Base-by-base conservation (phyloP, 2,329 filamentous ascomycete species). In the Alternaria conjuncta region DNA sequence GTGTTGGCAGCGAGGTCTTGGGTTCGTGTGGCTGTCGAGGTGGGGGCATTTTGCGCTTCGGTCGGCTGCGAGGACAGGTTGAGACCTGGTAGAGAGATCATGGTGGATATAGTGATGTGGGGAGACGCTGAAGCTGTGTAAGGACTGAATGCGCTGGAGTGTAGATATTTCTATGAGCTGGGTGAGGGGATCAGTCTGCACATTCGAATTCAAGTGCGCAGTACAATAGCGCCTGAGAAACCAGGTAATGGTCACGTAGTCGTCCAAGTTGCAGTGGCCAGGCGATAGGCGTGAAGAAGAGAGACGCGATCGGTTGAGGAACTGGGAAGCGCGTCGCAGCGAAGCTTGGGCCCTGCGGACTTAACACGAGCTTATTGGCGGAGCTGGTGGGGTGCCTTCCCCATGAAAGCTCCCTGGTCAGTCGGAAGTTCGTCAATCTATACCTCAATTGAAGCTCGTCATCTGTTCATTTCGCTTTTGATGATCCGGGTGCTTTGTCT, bases 71-170 rank as follows among this genome's bases (percentile, higher is more conserved):
- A 73, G 18, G 77, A 68, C 6, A 84, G 73, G 57, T 83, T 81
- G 26, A 85, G 79, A 43, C 83, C 83, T 53, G 83, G 83, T n/a
- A 85, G 72, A 21, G 81, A 75, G 67, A 82, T 77, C 76, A 79
- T 79, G 12, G 23, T 65, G 32, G 44, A 15, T 13, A n/a, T 51
- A 26, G 5, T 9, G 26, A 36, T 36, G 13, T 12, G 6, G 32
- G 21, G 15, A 18, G 15, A 55, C 11, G 51, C 21, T 8, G 13
- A 26, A 10, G 51, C 49, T 23, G 12, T 15, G 12, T 6, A 18
- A 36, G n/a, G 43, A 21, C 13, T 15, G 26, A 21, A 32, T 12
- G 47, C 26, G 47, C 10, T 20, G 20, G 11, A 51, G 47, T 45
- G 26, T 32, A 20, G 32, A 21, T 26, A 30, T 10, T 21, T 6